These are phyloP conservation scores for Paramecium primaurelia DNA, from an alignment of 73 alveolate species.

Conservation along the genomic window DNA sequence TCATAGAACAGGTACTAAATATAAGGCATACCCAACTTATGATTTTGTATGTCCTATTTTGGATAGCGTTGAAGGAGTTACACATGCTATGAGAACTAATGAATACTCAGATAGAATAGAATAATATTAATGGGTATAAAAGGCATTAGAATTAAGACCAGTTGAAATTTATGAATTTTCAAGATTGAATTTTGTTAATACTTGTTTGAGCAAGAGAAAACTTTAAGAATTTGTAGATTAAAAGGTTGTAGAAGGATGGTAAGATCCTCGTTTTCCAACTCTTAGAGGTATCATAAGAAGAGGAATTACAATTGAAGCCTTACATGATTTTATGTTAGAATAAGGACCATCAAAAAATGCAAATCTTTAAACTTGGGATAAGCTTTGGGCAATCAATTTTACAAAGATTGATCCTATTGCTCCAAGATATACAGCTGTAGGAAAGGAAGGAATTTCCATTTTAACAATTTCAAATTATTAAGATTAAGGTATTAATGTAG, in stretches of 20 bases:
- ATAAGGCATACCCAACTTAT: conserved; percentile 96
- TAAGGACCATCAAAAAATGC: conserved; percentile 95
- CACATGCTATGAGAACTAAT: conserved; percentile 97
- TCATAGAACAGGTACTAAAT: conserved; percentile 87
- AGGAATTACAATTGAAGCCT: conserved; percentile 96
- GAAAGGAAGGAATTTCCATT: conserved; percentile 66
- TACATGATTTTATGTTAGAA: conserved; percentile 92
- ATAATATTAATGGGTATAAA: conserved; percentile 88
- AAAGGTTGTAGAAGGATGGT: conserved; percentile 96
- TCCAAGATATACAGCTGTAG: conserved; percentile 85
- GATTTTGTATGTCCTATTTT: conserved; percentile 99
- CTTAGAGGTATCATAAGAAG: conserved; percentile 94
- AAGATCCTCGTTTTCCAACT: conserved; percentile 99
- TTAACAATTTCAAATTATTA: conserved; percentile 71
- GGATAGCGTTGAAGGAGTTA: conserved; percentile 96
- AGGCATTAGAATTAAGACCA: conserved; percentile 75
- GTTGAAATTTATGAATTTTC: conserved; percentile 87
- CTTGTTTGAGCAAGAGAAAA: conserved; percentile 89
- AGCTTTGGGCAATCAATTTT: conserved; percentile 90
- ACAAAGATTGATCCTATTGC: conserved; percentile 83
- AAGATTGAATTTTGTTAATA: conserved; percentile 85
- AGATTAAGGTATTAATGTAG: conserved; percentile 74
- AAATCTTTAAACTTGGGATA: conserved; percentile 94
- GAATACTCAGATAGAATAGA: conserved; percentile 97
- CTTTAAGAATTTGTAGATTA: conserved; percentile 92